Evolutionary conservation across 257 asterid species (phyloP), one percentile per base, ranked within the genome.

Genomic region (Jacaranda copaia): DNA sequence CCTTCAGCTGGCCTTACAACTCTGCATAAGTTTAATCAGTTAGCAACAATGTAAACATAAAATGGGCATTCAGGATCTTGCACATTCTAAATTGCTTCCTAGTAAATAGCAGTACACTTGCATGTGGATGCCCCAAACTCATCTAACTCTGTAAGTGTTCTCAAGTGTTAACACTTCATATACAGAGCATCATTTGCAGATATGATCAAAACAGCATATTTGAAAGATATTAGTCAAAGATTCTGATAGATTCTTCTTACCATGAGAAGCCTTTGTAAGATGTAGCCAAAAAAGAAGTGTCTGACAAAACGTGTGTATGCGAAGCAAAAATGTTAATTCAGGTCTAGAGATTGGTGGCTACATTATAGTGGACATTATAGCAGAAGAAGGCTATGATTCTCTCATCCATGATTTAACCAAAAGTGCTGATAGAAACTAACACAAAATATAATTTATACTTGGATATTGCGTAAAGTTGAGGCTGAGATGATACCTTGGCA

Each of bases 1-100:
- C 96, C 99, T 87, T 90, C 99, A 76, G 93, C 89, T 81, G 91
- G 97, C 85, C 86, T 93, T 57, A 91, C 97, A 81, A 96, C 91
- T 83, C 99, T 96, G 91, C 80, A 81, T 77, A 83, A 86, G 72
- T 77, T 67, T 71, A 58, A 76, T 36, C 73, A 76, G 72, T 70
- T 70, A 57, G 63, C 62, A 78, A 77, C 77, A 79, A 64, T 53
- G 59, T 64, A 68, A 78, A 18, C 42, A 38, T 70, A 49, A 70
- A 70, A 48, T 68, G 66, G 51, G 66, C 38, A 42, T 60, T 59
- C 68, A 82, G 73, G 46, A 60, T 77, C 51, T 75, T 73, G 56
- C 56, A 60, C 75, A 40, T 35, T 35, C 48, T 63, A 72, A 56
- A 72, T n/a, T 74, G 11, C 52, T 69, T 56, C 53, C 36, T 32